Evolutionary conservation across 2,329 filamentous ascomycete genomes (phyloP), one percentile per base, ranked within the genome.

Genomic region (Meredithiella fracta): DNA sequence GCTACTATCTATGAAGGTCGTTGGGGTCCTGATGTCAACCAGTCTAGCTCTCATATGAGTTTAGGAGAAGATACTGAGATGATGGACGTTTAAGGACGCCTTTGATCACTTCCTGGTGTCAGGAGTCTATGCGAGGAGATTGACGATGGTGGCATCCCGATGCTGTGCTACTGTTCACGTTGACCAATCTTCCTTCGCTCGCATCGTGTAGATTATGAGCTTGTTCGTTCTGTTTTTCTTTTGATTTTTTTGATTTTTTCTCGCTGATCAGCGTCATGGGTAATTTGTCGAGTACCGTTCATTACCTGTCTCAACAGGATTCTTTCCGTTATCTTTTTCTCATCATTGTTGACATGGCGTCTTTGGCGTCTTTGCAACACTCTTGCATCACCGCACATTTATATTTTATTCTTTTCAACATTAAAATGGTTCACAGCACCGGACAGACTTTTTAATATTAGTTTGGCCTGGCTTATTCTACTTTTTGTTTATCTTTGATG

Each of bases 1-100:
- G 92, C 92, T n/a, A 96, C 89, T 0, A 82, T 98, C 54, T 98
- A 86, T 63, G 92, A 98, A 70, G 92, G 92, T 60, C 92, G 87
- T 66, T 98, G 90, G 85, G 92, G 92, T 3, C 91, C 91, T 31
- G 82, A 72, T n/a, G 15, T 51, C 3, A 29, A 58, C 23, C 51
- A 34, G 7, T 37, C 47, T 3, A 5, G 20, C 22, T 29, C 34
- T 23, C 42, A 54, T 15, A 3, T 23, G 25, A 20, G 50, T 59
- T 11, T 76, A 79, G 60, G 76, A 74, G 77, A 79, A 64, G 77
- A 80, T 60, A 77, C 75, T 3, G 77, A 79, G 64, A 81, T 81
- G 78, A 78, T 70, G 15, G 78, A 78, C 61, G 75, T 76, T 54
- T 80, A 69, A 68, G 59, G 22, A 15, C 37, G 3, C 11, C 42